Conservation (phyloP, 805 yeast species). For the Ogataea wickerhamii region DNA sequence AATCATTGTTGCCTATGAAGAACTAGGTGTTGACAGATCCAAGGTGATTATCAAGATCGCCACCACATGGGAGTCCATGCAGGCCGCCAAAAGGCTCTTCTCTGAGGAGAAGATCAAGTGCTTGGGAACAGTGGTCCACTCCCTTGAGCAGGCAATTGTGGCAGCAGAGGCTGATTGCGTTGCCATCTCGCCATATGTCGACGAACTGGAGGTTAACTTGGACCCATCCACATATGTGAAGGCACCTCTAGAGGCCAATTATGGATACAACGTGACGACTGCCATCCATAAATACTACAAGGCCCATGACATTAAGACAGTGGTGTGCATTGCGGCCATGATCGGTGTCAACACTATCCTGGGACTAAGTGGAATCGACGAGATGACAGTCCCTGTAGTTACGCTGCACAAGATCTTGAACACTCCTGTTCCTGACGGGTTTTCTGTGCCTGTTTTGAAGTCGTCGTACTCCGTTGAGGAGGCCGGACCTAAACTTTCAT, state of each 20-base stretch:
- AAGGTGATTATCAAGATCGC: conserved; percentile 33
- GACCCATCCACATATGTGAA: conserved; percentile 21
- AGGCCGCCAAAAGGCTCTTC: conserved; percentile 25
- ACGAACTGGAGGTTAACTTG: conserved; percentile 25
- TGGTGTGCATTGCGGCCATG: conserved; percentile 30
- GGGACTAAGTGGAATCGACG: conserved; percentile 32
- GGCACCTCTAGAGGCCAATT: conserved; percentile 21
- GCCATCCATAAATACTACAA: conserved; percentile 32
- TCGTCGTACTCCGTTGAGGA: conserved; percentile 13
- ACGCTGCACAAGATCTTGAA: conserved; percentile 23
- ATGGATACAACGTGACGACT: conserved; percentile 26
- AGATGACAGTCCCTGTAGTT: conserved; percentile 28
- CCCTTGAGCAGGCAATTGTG: conserved; percentile 31
- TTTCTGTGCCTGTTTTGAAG: conserved; percentile 9
- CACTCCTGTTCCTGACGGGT: conserved; percentile 25
- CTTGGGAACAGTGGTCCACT: conserved; percentile 34
- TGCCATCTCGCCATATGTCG: conserved; percentile 33
- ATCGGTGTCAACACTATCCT: conserved; percentile 24
- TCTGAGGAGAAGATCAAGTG: conserved; percentile 21
- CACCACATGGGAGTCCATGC: conserved; percentile 30
- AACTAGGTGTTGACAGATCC: conserved; percentile 25
- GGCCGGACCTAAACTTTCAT: conserved; percentile 14
- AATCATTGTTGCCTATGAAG: conserved; percentile 28
- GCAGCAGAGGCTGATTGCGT: conserved; percentile 35
- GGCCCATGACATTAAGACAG: conserved; percentile 25